phyloP scores from a whole-genome alignment of 768 basidiomycete species.

The Astraeus odoratus region DNA sequence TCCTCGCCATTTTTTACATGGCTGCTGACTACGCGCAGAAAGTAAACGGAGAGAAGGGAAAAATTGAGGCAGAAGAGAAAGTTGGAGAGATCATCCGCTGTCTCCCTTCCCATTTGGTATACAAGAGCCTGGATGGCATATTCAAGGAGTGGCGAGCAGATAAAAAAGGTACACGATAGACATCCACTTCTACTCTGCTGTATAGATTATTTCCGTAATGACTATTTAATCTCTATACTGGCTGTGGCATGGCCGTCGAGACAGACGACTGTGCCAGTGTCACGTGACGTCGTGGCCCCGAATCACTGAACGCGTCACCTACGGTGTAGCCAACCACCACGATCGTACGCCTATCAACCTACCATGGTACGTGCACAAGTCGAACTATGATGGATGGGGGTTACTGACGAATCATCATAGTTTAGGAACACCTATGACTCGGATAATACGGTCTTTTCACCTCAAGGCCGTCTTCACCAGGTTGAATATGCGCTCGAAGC shows the following conservation, averaged over 20 bases:
- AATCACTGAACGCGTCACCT: constrained; percentile 29
- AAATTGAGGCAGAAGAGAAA: constrained; percentile 63
- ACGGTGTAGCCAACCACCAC: constrained; percentile 4
- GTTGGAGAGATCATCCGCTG: constrained; percentile 87
- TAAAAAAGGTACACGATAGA: constrained; percentile 60
- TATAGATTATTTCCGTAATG: too few species aligned
- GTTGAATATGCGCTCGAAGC: constrained; percentile 99
- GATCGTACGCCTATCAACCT: constrained; percentile 9
- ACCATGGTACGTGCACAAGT: constrained; percentile 25
- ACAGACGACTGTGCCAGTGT: too few species aligned
- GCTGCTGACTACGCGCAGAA: constrained; percentile 75
- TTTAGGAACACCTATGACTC: constrained; percentile 98
- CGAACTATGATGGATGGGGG: background rate
- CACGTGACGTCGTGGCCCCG: constrained; percentile 20
- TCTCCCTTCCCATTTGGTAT: constrained; percentile 79
- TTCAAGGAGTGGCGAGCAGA: constrained; percentile 89
- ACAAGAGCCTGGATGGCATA: constrained; percentile 89
- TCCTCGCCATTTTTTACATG: constrained; percentile 86
- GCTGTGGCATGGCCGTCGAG: too few species aligned
- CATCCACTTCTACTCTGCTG: too few species aligned
- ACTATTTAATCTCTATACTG: too few species aligned
- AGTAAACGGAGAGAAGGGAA: constrained; percentile 59
- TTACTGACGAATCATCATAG: constrained; percentile 31
- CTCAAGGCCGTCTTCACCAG: constrained; percentile 94
- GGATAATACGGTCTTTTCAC: constrained; percentile 96